Base-by-base conservation (phyloP, 352 stramenopile genomes). In the Peronospora farinosa region DNA sequence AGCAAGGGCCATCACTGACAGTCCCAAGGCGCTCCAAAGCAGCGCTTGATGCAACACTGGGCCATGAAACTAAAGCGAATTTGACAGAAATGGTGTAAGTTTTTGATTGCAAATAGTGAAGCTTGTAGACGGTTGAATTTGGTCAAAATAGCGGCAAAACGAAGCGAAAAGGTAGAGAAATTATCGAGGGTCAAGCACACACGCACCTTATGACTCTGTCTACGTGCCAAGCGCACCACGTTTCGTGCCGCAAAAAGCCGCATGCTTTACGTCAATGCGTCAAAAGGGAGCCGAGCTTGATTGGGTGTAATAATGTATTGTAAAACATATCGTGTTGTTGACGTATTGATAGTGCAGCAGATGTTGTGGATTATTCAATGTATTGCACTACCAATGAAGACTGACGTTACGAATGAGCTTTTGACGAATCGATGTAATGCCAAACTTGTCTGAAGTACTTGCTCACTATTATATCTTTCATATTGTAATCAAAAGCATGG, bases 1-100 rank as follows among this genome's bases (percentile, higher is more conserved):
- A 10, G 67, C 64, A 13, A 78, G 28, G 0, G 63, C 68, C 28
- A 84, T 37, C 23, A 78, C 60, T 16, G 73, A 84, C 23, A 84
- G 52, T 7, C 70, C 70, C 12, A 84, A 42, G 13, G 70, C 61
- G 28, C 70, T 76, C 36, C 82, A 45, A 21, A 84, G 38, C 40
- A 81, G 63, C 41, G 69, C 69, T 5, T 80, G 72, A 32, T 64
- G 72, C 49, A 81, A 41, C 39, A 58, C 45, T 10, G 54, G 57
- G 37, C 52, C 46, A 40, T 60, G 60, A 25, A 57, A 43, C 60
- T 67, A 42, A 30, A 54, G 19, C 15, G 10, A 36, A 38, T 10
- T 39, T 23, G 8, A 56, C 16, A 47, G 46, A 27, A 25, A 1
- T 27, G 31, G 25, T 23, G 52, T 53, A 25, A 48, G 47, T 32